These are phyloP conservation scores for Penicillium sp. DNA, from an alignment of 2,329 filamentous ascomycete genomes.

Conservation along the genomic window DNA sequence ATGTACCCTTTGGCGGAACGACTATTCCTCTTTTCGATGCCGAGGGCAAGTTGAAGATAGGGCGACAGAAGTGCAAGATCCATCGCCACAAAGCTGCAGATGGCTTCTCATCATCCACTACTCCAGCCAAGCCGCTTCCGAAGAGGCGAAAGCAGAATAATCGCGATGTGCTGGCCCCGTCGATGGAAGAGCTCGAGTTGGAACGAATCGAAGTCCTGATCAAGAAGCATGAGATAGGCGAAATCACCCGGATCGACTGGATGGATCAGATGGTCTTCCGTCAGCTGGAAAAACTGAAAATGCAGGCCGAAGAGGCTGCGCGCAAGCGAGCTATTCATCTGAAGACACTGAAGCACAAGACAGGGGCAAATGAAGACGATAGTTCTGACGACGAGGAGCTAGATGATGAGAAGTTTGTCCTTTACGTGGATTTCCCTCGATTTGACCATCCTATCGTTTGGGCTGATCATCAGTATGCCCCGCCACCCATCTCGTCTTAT, in stretches of 20 bases:
- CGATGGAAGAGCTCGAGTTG: conserved; percentile 78
- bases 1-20: conserved; percentile 89
- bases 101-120: conserved; percentile 74
- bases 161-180: conserved; percentile 45
- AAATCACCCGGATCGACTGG: conserved; percentile 91
- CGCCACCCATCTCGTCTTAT: conserved; percentile 76
- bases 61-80: conserved; percentile 84
- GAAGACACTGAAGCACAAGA: conserved; percentile 25
- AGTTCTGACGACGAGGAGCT: conserved; percentile 38
- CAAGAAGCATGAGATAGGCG: conserved; percentile 98
- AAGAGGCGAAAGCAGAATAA: conserved; percentile 52
- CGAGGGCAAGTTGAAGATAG: conserved; percentile 87
- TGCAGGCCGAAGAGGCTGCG: conserved; percentile 63
- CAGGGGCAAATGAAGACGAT: conserved; percentile 37
- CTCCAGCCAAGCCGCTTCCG: conserved; percentile 65
- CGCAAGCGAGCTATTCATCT: conserved; percentile 52
- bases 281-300: conserved; percentile 74
- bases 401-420: conserved; percentile 67
- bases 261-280: conserved; percentile 92
- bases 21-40: conserved; percentile 89
- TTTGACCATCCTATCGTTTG: conserved; percentile 97
- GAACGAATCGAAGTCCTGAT: conserved; percentile 85
- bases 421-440: conserved; percentile 87
- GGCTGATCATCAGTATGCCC: conserved; percentile 86
- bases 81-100: conserved; percentile 82